A percentile compares a stretch with the other conserved stretches of the same genome.
Evolutionary conservation across 2,329 filamentous ascomycete species (phyloP).

Genomic region (Xylariaceae sp.): DNA sequence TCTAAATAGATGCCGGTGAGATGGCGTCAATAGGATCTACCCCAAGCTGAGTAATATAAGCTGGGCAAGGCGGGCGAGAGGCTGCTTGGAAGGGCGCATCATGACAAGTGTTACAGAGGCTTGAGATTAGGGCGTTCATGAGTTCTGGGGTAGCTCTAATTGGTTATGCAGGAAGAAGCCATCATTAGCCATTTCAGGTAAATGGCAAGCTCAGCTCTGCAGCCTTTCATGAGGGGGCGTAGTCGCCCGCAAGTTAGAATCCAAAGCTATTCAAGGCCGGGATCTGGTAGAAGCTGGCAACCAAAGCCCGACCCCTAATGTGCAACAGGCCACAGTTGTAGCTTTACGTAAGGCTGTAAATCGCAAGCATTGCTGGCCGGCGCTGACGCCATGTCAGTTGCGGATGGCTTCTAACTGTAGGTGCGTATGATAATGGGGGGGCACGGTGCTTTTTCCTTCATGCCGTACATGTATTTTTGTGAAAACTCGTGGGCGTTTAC

Average conservation of each 20-base stretch:
- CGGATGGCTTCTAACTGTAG: constrained; percentile 7
- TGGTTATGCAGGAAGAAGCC: constrained; percentile 7
- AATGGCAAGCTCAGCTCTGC: constrained; percentile 19
- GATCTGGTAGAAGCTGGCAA: background rate
- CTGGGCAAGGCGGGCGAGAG: no score
- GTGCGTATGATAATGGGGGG: constrained; percentile 26
- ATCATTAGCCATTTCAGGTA: constrained; percentile 12
- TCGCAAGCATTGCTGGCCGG: no score
- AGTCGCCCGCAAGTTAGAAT: background rate
- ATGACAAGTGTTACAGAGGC: no score
- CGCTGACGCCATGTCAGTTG: constrained; percentile 22
- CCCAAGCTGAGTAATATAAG: constrained; percentile 23
- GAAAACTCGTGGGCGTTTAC: constrained; percentile 14
- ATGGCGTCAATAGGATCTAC: constrained; percentile 3
- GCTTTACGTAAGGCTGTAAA: no score
- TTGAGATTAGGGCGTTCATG: background rate
- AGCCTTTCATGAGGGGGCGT: background rate
- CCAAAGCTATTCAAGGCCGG: constrained; percentile 15
- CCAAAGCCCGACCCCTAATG: constrained; percentile 13
- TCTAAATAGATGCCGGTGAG: background rate
- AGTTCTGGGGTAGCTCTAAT: constrained; percentile 6
- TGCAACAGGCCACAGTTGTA: constrained; percentile 4
- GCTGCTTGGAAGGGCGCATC: no score
- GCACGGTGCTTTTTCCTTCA: background rate
- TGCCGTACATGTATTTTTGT: constrained; percentile 5